Percentiles rank a stretch among this genome's conserved stretches.
These are phyloP conservation scores for Lactifluus hygrophoroides DNA, from an alignment of 768 basidiomycete species.

Conservation along the genomic window DNA sequence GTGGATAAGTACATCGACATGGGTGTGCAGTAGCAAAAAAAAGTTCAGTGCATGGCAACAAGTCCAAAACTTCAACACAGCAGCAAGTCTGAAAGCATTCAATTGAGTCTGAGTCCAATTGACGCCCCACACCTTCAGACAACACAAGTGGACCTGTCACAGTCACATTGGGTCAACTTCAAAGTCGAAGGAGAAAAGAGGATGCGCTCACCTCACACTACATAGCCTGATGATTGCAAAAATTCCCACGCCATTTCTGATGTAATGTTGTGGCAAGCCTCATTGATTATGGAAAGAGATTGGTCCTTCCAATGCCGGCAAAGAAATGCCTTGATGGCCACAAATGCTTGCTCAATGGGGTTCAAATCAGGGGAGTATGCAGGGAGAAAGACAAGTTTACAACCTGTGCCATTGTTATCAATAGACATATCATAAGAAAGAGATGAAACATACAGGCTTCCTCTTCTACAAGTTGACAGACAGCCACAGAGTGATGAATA, in stretches of 20 bases:
- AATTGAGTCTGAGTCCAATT: too few species aligned
- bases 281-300: background rate
- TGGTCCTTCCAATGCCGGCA: background rate
- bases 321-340: background rate
- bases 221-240: background rate
- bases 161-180: too few species aligned
- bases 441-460: background rate
- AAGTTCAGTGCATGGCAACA: too few species aligned
- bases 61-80: too few species aligned
- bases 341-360: background rate
- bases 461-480: conserved; percentile 27
- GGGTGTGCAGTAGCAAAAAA: too few species aligned
- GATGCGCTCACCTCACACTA: background rate
- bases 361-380: background rate
- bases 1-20: too few species aligned
- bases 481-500: conserved; percentile 35
- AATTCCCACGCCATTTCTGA: background rate
- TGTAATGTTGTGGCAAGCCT: background rate
- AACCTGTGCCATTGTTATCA: background rate
- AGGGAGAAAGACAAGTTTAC: background rate
- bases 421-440: too few species aligned
- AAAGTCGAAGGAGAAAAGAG: too few species aligned
- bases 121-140: too few species aligned
- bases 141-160: too few species aligned
- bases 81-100: too few species aligned